Base-by-base conservation (phyloP, 768 basidiomycete species). In the Kwoniella dendrophila region DNA sequence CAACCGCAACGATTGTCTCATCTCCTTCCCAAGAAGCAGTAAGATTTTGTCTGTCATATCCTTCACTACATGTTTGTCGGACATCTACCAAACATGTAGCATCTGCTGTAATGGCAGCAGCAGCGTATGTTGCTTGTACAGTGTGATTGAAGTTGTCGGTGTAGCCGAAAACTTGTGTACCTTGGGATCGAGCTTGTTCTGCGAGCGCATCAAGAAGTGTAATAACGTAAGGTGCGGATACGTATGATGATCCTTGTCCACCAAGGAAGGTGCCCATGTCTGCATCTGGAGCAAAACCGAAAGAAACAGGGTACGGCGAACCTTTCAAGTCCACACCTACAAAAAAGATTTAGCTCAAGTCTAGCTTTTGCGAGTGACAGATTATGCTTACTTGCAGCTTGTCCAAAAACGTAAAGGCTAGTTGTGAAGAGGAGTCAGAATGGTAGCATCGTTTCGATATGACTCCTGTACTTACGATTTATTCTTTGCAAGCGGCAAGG, bases 1-100 rank as follows among this genome's bases (percentile, higher is more conserved):
- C 87, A 1, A 88, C 83, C 10, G 81, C 75, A 29, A 71, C 43
- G 43, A 92, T 83, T 5, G 90, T 83, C 10, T 82, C 78, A 68
- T 90, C 87, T 7, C 87, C 88, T 38, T 83, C 83, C 56, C 83
- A 82, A 87, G 88, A 88, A 0, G 86, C 82, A 0, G 87, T 88
- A 33, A 88, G 55, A 26, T 48, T 58, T 11, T 14, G 14, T 47
- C 56, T 26, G 26, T 58, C 56, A 20, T 10, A 48, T 4, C 56
- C 56, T 38, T 58, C 56, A 7, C 44, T n/a, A 43, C 56, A 58
- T 5, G 33, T 38, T 7, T 47, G 33, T 14, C 56, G 56, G 3
- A 58, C 43, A 33, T 58, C 56, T 11, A 58, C 56, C 6, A 34
- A 16, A 47, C 44, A 55, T 5, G 26, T 20, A n/a, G 22, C 53